A percentile compares a stretch with the other conserved stretches of the same genome.
phyloP scores from a whole-genome alignment of 495 filamentous ascomycete species.

The Podospora appendiculata region DNA sequence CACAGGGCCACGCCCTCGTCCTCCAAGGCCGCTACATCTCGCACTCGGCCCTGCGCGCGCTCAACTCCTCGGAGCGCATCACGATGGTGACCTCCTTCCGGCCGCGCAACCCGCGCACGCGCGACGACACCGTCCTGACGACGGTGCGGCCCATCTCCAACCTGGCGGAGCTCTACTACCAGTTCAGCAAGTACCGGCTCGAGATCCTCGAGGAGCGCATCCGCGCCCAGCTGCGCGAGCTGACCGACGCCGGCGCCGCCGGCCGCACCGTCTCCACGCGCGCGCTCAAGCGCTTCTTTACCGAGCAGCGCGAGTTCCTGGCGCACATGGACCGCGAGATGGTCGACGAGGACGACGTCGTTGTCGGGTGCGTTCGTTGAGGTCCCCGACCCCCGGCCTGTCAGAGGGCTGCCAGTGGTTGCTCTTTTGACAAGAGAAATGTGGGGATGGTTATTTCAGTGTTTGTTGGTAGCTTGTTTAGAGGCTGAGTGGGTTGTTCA shows the following conservation, averaged over 20 bases:
- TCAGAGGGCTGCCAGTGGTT: no score
- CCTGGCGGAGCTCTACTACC: conserved; percentile 60
- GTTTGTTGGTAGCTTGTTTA: no score
- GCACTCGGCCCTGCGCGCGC: conserved; percentile 58
- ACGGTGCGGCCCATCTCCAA: conserved; percentile 60
- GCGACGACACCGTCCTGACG: conserved; percentile 59
- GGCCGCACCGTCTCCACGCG: conserved; percentile 33
- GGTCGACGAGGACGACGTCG: conserved; percentile 45
- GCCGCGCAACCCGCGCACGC: conserved; percentile 47
- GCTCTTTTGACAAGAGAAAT: no score
- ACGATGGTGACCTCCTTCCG: conserved; percentile 70
- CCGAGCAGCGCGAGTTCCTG: conserved; percentile 47
- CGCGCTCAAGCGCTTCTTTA: conserved; percentile 38
- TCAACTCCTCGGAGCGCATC: conserved; percentile 59
- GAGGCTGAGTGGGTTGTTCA: no score
- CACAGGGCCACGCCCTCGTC: conserved; percentile 57
- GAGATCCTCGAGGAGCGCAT: conserved; percentile 60
- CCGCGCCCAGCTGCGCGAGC: conserved; percentile 33
- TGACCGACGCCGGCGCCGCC: conserved; percentile 37
- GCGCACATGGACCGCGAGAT: conserved; percentile 51
- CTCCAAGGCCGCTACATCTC: conserved; percentile 68
- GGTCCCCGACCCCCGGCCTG: no score
- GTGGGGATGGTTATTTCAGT: no score
- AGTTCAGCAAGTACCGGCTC: conserved; percentile 62
- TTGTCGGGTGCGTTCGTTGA: conserved; percentile 26